Conservation (phyloP, 2,329 filamentous ascomycete genomes). For the Aspergillus bombycis region DNA sequence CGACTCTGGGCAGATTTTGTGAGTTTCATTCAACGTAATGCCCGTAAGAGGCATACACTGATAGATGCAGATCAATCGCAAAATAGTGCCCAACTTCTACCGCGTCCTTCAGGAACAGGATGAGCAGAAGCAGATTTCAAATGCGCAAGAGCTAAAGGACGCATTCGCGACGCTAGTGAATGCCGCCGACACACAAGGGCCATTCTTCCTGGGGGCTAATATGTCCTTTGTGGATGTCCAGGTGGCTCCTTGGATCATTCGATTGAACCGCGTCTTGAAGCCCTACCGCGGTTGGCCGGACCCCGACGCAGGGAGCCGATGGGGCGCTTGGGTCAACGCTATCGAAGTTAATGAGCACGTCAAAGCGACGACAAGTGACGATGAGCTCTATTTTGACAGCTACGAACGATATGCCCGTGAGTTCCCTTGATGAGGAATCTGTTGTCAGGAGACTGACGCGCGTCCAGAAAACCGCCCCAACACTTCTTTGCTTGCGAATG, state of each 20-base stretch:
- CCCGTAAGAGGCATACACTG: slow-evolving; percentile 34
- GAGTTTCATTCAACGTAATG: slow-evolving; percentile 32
- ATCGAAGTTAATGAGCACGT: slow-evolving; percentile 68
- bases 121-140: slow-evolving; percentile 58
- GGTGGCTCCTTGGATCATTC: slow-evolving; percentile 73
- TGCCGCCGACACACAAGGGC: slow-evolving; percentile 62
- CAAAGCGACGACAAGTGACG: slow-evolving; percentile 67
- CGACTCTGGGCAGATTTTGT: slow-evolving; percentile 82
- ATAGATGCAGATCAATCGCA: slow-evolving; percentile 67
- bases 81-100: slow-evolving; percentile 78
- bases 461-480: slow-evolving; percentile 61
- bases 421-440: slow-evolving; percentile 24
- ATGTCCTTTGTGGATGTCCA: slow-evolving; percentile 73
- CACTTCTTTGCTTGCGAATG: slow-evolving; percentile 61
- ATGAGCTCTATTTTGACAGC: slow-evolving; percentile 68
- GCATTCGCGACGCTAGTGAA: slow-evolving; percentile 66
- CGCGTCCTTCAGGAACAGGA: slow-evolving; percentile 70
- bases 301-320: slow-evolving; percentile 64
- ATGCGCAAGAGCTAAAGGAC: slow-evolving; percentile 64
- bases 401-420: slow-evolving; percentile 65
- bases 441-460: slow-evolving; percentile 17
- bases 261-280: slow-evolving; percentile 67
- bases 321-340: slow-evolving; percentile 71
- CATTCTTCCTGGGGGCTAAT: slow-evolving; percentile 66
- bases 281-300: slow-evolving; percentile 69